Base-by-base conservation (phyloP, 768 basidiomycete species). In the Trametes meyenii region DNA sequence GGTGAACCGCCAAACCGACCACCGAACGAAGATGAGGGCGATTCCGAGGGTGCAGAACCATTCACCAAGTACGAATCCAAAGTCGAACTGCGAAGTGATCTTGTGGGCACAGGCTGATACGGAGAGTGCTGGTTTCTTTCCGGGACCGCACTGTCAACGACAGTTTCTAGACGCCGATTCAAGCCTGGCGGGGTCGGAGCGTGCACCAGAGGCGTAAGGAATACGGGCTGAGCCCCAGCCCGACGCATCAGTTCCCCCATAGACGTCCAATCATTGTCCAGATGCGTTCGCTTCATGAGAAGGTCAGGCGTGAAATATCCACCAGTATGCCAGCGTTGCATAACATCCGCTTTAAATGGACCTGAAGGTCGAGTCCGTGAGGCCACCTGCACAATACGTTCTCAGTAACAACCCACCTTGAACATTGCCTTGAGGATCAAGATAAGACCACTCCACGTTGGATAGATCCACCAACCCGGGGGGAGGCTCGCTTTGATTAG, bases 241-340 rank as follows among this genome's bases (percentile, higher is more conserved):
- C 81, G 81, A 58, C 78, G 78, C 63, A 81, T 76, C 54, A 90
- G 77, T 50, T 83, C 83, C 55, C 81, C 83, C 8, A 92, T 84
- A 50, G 87, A 77, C 52, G 77, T 82, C 88, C 88, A 93, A 13
- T 86, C 82, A 13, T 69, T 67, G 70, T 93, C 91, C 53, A 89
- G 64, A 63, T 83, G 80, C n/a, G 83, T 85, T 48, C 94, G 86
- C 71, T 89, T 92, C 85, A 96, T 88, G 36, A 91, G 85, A 24
- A 98, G 81, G 63, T 92, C 88, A 26, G 86, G 78, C 10, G 85
- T 78, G 70, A 98, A 98, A 75, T 96, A 98, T 16, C 92, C 90
- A 68, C 90, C 90, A 52, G 92, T 86, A 71, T 87, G 88, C 95
- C 95, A 97, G 69, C 92, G 92, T 77, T 96, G 94, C 95, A 98